A percentile compares a stretch with the other conserved stretches of the same genome.
Evolutionary conservation across 2,329 filamentous ascomycete genomes (phyloP).

Genomic region (Trichoderma koningii): DNA sequence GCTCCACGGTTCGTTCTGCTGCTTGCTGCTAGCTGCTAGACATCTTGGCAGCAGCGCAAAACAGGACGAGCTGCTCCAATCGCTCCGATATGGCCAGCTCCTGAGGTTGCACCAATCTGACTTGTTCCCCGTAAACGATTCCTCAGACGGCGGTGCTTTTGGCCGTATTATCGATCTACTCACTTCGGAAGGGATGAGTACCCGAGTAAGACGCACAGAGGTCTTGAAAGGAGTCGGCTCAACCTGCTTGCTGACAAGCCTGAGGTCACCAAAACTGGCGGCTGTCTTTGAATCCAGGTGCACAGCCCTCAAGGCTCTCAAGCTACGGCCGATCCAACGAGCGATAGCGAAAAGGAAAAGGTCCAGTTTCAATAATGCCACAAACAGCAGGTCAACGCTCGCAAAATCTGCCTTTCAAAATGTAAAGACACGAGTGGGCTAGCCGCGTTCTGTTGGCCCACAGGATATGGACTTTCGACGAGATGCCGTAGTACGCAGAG

Average conservation of each 20-base stretch:
- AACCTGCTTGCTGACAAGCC: constrained; percentile 10
- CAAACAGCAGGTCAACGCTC: neutral
- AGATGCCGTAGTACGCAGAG: neutral
- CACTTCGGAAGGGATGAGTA: constrained; percentile 8
- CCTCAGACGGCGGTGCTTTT: neutral
- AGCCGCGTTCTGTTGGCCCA: neutral
- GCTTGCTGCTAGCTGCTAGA: neutral
- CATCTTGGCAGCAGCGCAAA: constrained; percentile 5
- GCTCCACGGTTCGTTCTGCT: neutral
- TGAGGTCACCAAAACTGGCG: constrained; percentile 8
- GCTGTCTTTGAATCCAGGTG: constrained; percentile 7
- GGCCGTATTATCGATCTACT: neutral
- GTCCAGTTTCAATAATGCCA: neutral
- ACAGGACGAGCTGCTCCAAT: constrained; percentile 1
- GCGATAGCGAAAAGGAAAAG: neutral
- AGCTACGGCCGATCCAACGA: neutral
- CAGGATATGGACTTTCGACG: neutral
- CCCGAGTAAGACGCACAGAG: constrained; percentile 3
- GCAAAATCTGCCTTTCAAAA: neutral
- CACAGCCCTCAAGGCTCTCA: constrained; percentile 9
- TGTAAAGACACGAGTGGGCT: neutral
- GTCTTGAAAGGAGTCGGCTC: constrained; percentile 1
- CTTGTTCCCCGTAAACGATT: neutral
- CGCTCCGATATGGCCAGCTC: neutral
- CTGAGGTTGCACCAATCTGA: constrained; percentile 10